A percentile compares a stretch with the other conserved stretches of the same genome.
Evolutionary conservation across 768 basidiomycete species (phyloP).

Genomic region (Russula earlei): DNA sequence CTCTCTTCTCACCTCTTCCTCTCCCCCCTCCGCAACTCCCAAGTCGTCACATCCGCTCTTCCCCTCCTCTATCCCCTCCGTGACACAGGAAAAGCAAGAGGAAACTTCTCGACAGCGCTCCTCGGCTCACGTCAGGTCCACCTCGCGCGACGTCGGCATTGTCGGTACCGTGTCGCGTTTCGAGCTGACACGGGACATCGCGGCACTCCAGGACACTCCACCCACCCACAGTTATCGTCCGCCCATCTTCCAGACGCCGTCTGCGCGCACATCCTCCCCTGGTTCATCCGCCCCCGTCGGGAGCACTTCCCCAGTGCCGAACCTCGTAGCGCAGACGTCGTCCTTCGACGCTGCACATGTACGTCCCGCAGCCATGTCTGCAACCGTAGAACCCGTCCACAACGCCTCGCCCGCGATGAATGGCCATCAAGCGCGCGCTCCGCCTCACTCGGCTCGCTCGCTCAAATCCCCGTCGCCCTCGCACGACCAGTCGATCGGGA

Average conservation of each 20-base stretch:
- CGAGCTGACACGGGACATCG: conserved; percentile 22
- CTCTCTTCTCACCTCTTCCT: not conserved
- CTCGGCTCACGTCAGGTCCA: conserved; percentile 28
- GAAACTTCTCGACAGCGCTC: not conserved
- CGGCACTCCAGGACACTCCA: conserved; percentile 5
- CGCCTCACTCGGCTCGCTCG: not conserved
- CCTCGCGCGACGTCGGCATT: conserved; percentile 43
- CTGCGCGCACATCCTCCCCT: conserved; percentile 27
- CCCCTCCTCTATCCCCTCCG: not conserved
- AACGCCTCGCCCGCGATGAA: conserved; percentile 7
- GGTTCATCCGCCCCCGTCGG: conserved; percentile 9
- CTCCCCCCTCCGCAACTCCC: conserved; percentile 9
- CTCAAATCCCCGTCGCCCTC: not conserved
- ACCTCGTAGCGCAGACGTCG: not conserved
- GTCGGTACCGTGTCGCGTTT: conserved; percentile 34
- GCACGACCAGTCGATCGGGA: not conserved
- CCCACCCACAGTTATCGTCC: conserved; percentile 25
- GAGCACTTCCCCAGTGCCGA: not conserved
- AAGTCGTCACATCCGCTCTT: not conserved
- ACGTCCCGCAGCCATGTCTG: conserved; percentile 19
- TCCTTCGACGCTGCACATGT: conserved; percentile 22
- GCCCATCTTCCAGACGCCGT: conserved; percentile 33
- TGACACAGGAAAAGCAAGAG: too few species aligned
- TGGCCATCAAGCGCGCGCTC: conserved; percentile 4
- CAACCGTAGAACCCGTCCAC: conserved; percentile 24